These are phyloP conservation scores for Hawksworthiomyces lignivorus DNA, from an alignment of 2,329 filamentous ascomycete genomes.

Conservation along the genomic window DNA sequence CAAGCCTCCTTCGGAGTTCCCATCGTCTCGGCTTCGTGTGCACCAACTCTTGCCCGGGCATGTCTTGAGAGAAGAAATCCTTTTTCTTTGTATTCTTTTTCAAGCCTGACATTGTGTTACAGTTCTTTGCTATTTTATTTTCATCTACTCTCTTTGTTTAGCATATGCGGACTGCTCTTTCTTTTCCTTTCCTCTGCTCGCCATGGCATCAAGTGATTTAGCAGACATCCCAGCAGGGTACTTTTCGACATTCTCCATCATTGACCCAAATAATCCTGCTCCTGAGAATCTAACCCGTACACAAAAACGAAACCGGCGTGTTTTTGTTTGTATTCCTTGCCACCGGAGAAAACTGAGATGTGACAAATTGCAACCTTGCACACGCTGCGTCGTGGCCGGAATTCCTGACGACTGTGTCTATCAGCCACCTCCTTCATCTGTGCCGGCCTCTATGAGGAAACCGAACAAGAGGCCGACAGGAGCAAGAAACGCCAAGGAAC, in stretches of 20 bases:
- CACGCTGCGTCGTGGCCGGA: slow-evolving; percentile 18
- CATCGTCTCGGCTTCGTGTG: too few relatives aligned
- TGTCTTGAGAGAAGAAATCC: too few relatives aligned
- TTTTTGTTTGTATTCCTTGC: slow-evolving; percentile 23
- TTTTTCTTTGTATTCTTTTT: too few relatives aligned
- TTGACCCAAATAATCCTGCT: slow-evolving; percentile 17
- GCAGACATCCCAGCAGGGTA: slow-evolving; percentile 17
- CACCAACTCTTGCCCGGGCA: too few relatives aligned
- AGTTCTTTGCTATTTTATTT: too few relatives aligned
- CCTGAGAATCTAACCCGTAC: slow-evolving; percentile 13
- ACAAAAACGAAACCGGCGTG: slow-evolving; percentile 21
- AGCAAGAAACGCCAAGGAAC: not conserved
- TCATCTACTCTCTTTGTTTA: too few relatives aligned
- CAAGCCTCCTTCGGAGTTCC: too few relatives aligned
- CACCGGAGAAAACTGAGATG: slow-evolving; percentile 22
- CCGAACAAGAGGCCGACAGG: not conserved
- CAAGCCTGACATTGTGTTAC: too few relatives aligned
- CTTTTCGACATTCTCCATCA: slow-evolving; percentile 22
- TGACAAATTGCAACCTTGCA: slow-evolving; percentile 21
- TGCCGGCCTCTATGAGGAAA: not conserved
- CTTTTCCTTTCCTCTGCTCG: too few relatives aligned
- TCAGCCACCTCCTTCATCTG: slow-evolving; percentile 11
- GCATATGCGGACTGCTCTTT: too few relatives aligned
- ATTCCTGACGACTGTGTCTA: slow-evolving; percentile 20
- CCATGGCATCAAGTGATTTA: slow-evolving; percentile 6